These are phyloP conservation scores for Gentiana macrophylla DNA, from an alignment of 257 asterid genomes.

Conservation along the genomic window DNA sequence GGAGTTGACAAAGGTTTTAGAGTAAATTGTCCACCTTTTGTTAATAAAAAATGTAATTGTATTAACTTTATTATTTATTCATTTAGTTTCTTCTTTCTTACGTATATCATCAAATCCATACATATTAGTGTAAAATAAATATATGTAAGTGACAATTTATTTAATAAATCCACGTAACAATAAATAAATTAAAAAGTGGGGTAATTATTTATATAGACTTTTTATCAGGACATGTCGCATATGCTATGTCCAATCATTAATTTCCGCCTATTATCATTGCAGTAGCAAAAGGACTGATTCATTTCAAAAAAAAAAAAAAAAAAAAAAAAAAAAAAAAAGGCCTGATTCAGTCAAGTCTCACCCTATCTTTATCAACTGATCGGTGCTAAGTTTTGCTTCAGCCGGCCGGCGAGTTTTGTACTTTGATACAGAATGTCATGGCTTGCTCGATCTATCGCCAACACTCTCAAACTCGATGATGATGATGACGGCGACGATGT, in stretches of 20 bases:
- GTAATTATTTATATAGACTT: neutral
- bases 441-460: slow-evolving; percentile 92
- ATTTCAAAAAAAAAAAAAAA: neutral
- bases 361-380: neutral
- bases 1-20: neutral
- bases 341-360: neutral
- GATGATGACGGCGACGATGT: slow-evolving; percentile 24
- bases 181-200: neutral
- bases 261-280: neutral
- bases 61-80: too few species aligned
- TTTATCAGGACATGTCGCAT: neutral
- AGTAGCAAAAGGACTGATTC: neutral
- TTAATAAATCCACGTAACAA: neutral
- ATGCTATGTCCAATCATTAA: neutral
- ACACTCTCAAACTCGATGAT: slow-evolving; percentile 66
- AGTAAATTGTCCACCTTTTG: neutral
- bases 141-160: too few species aligned
- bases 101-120: too few species aligned
- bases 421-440: slow-evolving; percentile 57
- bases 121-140: too few species aligned
- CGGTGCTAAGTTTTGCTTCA: neutral
- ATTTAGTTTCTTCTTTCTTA: too few species aligned
- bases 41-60: too few species aligned
- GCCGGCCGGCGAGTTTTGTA: slow-evolving; percentile 3
- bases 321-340: neutral